Evolutionary conservation across 2,329 filamentous ascomycete genomes (phyloP), one percentile per base, ranked within the genome.

Genomic region (Penicillium sp.): DNA sequence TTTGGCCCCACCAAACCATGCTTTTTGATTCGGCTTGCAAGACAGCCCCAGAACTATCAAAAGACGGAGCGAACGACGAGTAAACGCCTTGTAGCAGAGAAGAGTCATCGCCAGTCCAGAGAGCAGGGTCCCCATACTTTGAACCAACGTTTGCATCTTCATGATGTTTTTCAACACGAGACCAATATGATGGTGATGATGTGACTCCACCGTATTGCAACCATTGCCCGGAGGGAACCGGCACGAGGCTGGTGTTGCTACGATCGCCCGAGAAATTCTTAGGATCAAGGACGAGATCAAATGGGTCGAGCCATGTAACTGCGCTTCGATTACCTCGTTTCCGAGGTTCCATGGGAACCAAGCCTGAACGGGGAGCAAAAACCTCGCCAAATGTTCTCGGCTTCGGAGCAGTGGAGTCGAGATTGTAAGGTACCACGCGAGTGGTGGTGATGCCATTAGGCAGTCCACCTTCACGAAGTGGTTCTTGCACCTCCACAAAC

Each of bases 361-460:
- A 59, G 27, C 70, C 71, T 45, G 71, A 49, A 49, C 72, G 73
- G 53, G 77, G 73, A 10, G 73, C 67, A 60, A 81, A 81, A 13
- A 80, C 72, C 25, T 80, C 76, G 19, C 75, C 77, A 55, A 81
- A 75, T 21, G 76, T 78, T 45, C 73, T 74, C 13, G 68, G 54
- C 43, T 66, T 66, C 19, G 67, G 68, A n/a, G 67, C 54, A 37
- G 65, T 63, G n/a, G 66, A 61, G 47, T 71, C 68, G 9, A 69
- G 56, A 50, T 73, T 77, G 27, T 80, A 75, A 3, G 88, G 84
- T 39, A 88, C 76, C 5, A 91, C 81, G 60, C 87, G 86, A 2
- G 88, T 90, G 6, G 86, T 82, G 21, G 85, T 85, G 43, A 96
- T 84, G 37, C 92, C 91, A 57, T 86, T 88, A 0, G 93, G 93